Evolutionary conservation across 2,329 filamentous ascomycete genomes (phyloP).

Genomic region (Aspergillus sergii): DNA sequence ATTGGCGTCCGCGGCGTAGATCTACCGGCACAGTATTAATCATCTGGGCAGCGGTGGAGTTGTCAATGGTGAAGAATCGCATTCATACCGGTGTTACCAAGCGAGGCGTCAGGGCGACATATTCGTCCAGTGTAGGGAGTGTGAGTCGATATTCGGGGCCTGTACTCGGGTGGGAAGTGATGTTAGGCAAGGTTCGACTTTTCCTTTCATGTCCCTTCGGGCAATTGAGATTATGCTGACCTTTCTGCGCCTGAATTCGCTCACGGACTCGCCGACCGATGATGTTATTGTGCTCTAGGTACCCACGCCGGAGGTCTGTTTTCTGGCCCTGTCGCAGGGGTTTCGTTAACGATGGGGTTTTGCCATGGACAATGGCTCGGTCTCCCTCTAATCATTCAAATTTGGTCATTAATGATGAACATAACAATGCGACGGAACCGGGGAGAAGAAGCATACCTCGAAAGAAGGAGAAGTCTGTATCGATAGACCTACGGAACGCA

Average conservation of each 20-base stretch:
- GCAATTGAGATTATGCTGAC: slow-evolving; percentile 25
- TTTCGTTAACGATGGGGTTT: slow-evolving; percentile 44
- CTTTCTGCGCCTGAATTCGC: slow-evolving; percentile 58
- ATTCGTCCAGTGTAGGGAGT: slow-evolving; percentile 71
- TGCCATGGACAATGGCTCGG: slow-evolving; percentile 43
- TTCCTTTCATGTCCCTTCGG: background rate
- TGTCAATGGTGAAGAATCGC: background rate
- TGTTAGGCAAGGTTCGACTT: background rate
- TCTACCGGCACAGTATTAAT: slow-evolving; percentile 47
- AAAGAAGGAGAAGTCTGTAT: slow-evolving; percentile 43
- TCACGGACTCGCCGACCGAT: slow-evolving; percentile 66
- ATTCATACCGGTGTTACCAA: slow-evolving; percentile 71
- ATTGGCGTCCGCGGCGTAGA: slow-evolving; percentile 75
- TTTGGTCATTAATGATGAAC: background rate
- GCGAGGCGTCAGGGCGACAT: slow-evolving; percentile 67
- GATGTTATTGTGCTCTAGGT: slow-evolving; percentile 55
- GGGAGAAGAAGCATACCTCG: slow-evolving; percentile 43
- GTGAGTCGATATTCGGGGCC: slow-evolving; percentile 59
- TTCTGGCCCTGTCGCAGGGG: slow-evolving; percentile 43
- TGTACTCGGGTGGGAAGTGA: slow-evolving; percentile 13
- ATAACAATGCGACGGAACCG: slow-evolving; percentile 20
- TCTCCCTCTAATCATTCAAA: slow-evolving; percentile 42
- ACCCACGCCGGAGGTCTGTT: slow-evolving; percentile 38
- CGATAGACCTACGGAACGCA: slow-evolving; percentile 31
- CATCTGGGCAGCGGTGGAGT: background rate